These are phyloP conservation scores for Aspergillus sp. DNA, from an alignment of 2,329 filamentous ascomycete genomes.

Conservation along the genomic window DNA sequence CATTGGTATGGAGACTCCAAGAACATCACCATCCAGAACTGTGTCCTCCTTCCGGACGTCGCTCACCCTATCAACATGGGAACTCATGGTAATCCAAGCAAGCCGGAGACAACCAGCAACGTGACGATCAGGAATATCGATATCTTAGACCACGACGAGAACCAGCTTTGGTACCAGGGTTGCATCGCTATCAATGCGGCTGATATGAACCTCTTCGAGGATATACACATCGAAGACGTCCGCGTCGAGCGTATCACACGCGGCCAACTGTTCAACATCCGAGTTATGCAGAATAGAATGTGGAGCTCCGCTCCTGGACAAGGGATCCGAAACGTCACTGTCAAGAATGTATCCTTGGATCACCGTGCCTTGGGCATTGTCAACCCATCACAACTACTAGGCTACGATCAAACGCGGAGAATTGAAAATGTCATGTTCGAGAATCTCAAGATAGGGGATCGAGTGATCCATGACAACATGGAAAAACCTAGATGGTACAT, in stretches of 20 bases:
- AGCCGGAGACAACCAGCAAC: slow-evolving; percentile 31
- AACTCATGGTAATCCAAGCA: slow-evolving; percentile 34
- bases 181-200: slow-evolving; percentile 35
- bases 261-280: slow-evolving; percentile 35
- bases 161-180: slow-evolving; percentile 37
- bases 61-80: slow-evolving; percentile 38
- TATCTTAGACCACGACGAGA: slow-evolving; percentile 38
- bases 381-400: slow-evolving; percentile 19
- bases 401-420: not conserved
- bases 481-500: slow-evolving; percentile 27
- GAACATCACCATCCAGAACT: slow-evolving; percentile 35
- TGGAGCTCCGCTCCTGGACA: slow-evolving; percentile 36
- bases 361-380: not conserved
- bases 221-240: slow-evolving; percentile 12
- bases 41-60: slow-evolving; percentile 29
- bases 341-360: slow-evolving; percentile 22
- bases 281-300: slow-evolving; percentile 35
- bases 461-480: slow-evolving; percentile 23
- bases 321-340: slow-evolving; percentile 28
- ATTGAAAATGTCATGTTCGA: slow-evolving; percentile 7
- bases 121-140: slow-evolving; percentile 35
- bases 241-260: slow-evolving; percentile 26
- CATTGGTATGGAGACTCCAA: slow-evolving; percentile 18
- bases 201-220: slow-evolving; percentile 32
- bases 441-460: slow-evolving; percentile 17